Conservation (phyloP, 2,329 filamentous ascomycete genomes). For the Dothiorella sarmentorum region DNA sequence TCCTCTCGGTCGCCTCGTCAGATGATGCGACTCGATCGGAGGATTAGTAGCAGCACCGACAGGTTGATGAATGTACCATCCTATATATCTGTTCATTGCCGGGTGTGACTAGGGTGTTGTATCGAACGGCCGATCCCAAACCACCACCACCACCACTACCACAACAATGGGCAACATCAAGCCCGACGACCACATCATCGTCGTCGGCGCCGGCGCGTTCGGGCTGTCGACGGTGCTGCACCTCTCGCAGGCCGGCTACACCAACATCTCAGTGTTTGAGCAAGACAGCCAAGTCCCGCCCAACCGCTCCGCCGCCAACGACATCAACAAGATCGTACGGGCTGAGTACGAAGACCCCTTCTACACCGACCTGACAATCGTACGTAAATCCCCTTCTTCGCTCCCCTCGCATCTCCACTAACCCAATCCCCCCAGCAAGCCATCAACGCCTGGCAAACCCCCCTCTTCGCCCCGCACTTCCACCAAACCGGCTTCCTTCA, state of each 20-base stretch:
- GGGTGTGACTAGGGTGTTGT: too few species aligned
- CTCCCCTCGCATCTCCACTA: background rate
- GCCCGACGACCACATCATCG: constrained; percentile 26
- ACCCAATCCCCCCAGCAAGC: constrained; percentile 40
- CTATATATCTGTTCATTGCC: too few species aligned
- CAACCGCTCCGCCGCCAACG: constrained; percentile 54
- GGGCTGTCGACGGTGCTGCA: constrained; percentile 32
- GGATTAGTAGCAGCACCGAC: too few species aligned
- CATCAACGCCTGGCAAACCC: constrained; percentile 51
- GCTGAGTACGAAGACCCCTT: constrained; percentile 58
- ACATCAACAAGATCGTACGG: constrained; percentile 61
- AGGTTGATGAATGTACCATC: too few species aligned
- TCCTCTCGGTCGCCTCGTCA: too few species aligned
- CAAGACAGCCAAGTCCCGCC: constrained; percentile 44
- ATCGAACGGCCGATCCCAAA: too few species aligned
- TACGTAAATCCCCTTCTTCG: constrained; percentile 27
- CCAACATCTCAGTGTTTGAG: constrained; percentile 30
- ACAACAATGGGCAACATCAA: constrained; percentile 24
- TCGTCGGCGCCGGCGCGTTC: constrained; percentile 32
- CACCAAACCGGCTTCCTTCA: constrained; percentile 52
- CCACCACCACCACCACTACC: background rate
- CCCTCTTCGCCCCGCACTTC: constrained; percentile 54
- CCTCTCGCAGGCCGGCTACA: constrained; percentile 29
- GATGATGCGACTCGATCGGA: too few species aligned
- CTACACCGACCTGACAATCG: constrained; percentile 54